A percentile compares a stretch with the other conserved stretches of the same genome.
Conservation (phyloP, 305 asterid genomes). For the Fraxinus dipetala region DNA sequence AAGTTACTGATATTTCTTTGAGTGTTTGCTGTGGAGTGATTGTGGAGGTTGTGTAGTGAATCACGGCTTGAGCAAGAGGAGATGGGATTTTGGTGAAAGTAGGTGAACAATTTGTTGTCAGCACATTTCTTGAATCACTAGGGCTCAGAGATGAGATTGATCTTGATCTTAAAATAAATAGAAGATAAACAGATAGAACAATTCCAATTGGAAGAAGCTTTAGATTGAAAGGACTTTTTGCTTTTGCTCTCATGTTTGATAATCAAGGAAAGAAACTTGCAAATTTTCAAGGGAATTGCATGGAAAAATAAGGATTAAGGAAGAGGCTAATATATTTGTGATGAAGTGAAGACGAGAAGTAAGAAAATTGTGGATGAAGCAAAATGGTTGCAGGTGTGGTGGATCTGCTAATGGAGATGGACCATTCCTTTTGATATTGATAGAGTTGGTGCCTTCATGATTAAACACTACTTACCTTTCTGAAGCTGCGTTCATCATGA, state of each 20-base stretch:
- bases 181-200: constrained; percentile 30
- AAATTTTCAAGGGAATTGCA: not conserved
- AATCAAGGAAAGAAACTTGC: not conserved
- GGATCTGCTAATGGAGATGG: constrained; percentile 28
- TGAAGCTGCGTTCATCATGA: not conserved
- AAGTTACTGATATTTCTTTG: constrained; percentile 58
- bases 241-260: constrained; percentile 46
- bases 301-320: constrained; percentile 28
- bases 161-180: constrained; percentile 52
- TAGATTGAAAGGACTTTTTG: constrained; percentile 47
- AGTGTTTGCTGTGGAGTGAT: constrained; percentile 42
- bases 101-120: constrained; percentile 24
- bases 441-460: not conserved
- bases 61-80: constrained; percentile 47
- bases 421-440: not conserved
- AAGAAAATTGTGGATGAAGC: constrained; percentile 54
- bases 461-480: not conserved
- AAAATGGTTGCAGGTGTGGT: constrained; percentile 42
- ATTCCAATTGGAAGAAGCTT: constrained; percentile 47
- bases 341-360: constrained; percentile 41
- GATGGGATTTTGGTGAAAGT: constrained; percentile 57
- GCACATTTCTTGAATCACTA: not conserved
- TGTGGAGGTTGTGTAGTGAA: constrained; percentile 84
- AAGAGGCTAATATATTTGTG: constrained; percentile 5
- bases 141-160: constrained; percentile 24